phyloP scores from a whole-genome alignment of 1,139 yeast species.

The Hyphopichia wangnamkhiaoensis region DNA sequence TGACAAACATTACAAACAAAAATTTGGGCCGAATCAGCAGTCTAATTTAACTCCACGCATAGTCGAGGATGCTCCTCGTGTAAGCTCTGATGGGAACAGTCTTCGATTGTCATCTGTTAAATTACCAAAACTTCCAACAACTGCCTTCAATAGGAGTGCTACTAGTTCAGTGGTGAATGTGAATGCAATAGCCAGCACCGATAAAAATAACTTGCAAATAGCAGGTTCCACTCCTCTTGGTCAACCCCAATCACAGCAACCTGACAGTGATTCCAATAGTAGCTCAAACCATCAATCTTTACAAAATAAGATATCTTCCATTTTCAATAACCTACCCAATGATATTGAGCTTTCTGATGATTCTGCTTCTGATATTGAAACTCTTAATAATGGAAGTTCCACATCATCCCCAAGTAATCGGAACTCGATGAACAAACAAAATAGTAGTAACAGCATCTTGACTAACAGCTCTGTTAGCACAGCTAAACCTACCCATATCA shows the following conservation, averaged over 20 bases:
- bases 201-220: conserved; percentile 9
- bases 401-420: conserved; percentile 16
- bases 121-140: conserved; percentile 14
- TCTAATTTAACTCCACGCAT: too few species aligned
- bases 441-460: not conserved
- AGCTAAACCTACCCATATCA: too few species aligned
- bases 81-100: conserved; percentile 34
- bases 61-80: conserved; percentile 21
- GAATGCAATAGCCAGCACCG: conserved; percentile 30
- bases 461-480: not conserved
- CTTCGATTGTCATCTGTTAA: conserved; percentile 28
- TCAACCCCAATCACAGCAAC: conserved; percentile 1
- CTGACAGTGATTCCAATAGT: not conserved
- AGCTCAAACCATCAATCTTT: conserved; percentile 12
- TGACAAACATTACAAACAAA: too few species aligned
- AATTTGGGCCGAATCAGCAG: too few species aligned
- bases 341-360: conserved; percentile 52
- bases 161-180: conserved; percentile 36
- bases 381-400: conserved; percentile 21
- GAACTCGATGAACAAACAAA: not conserved
- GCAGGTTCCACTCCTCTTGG: not conserved
- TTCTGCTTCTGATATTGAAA: conserved; percentile 46
- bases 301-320: conserved; percentile 35
- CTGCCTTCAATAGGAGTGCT: conserved; percentile 20
- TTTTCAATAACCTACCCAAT: conserved; percentile 49